These are phyloP conservation scores for Myxozyma neotropica DNA, from an alignment of 805 yeast genomes.

Conservation along the genomic window DNA sequence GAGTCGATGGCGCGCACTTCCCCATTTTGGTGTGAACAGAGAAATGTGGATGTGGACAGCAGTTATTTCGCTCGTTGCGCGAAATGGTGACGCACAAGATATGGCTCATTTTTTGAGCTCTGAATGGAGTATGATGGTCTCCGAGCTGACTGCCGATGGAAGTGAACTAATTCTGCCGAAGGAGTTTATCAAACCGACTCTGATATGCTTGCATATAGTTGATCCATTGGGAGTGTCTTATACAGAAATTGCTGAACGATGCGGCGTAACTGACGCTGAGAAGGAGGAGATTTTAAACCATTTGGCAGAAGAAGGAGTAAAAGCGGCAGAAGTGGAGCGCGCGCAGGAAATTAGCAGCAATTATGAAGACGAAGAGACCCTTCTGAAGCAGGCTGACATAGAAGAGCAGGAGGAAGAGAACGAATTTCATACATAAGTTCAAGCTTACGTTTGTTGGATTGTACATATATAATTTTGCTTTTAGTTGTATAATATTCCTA, in stretches of 20 bases:
- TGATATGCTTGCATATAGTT: slow-evolving; percentile 18
- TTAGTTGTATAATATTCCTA: neutral
- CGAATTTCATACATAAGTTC: slow-evolving; percentile 16
- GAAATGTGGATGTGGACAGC: slow-evolving; percentile 34
- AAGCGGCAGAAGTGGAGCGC: neutral
- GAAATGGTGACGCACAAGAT: slow-evolving; percentile 37
- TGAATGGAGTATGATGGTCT: slow-evolving; percentile 17
- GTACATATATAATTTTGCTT: neutral
- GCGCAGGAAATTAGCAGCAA: neutral
- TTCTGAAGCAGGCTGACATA: neutral
- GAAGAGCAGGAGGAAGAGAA: slow-evolving; percentile 18
- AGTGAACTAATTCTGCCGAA: neutral
- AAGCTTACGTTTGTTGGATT: too few relatives aligned
- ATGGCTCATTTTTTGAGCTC: slow-evolving; percentile 14
- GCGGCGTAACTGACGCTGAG: slow-evolving; percentile 1
- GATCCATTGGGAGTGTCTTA: slow-evolving; percentile 20
- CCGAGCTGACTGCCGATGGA: slow-evolving; percentile 12
- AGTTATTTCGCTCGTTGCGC: slow-evolving; percentile 39
- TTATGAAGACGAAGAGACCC: neutral
- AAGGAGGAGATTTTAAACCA: neutral
- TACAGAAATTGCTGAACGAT: slow-evolving; percentile 6
- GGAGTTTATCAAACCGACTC: slow-evolving; percentile 1
- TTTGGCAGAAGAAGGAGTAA: slow-evolving; percentile 1
- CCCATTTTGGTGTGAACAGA: slow-evolving; percentile 20
- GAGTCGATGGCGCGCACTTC: slow-evolving; percentile 38